Evolutionary conservation across 176 grass and related monocot genomes (phyloP), one percentile per base, ranked within the genome.

Genomic region (Melocanna baccifera): DNA sequence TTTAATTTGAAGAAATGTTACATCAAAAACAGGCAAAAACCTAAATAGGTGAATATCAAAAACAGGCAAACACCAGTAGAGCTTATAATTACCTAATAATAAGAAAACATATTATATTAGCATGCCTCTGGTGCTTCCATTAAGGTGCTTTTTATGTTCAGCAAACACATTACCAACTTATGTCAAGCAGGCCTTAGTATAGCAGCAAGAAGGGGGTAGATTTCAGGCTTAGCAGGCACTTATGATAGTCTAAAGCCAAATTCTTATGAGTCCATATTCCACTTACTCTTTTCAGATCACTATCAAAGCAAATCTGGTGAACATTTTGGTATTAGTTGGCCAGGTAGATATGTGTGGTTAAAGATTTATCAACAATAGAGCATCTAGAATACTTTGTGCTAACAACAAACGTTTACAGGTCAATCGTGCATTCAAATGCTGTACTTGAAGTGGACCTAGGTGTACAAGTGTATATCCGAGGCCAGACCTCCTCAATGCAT

Each of bases 391-490:
- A n/a, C n/a, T n/a, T n/a, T 42, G 45, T 47, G 45, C 12, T 47
- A 0, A 14, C 43, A 45, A 45, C 3, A 45, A 45, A 45, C 45
- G 4, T 47, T 47, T 47, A 50, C 48, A 50, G 15, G 14, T 5
- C 0, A 53, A 53, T 20, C 18, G 51, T 53, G 51, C 15, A 53
- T 20, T 53, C 51, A 1, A 52, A 86, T 46, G 72, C 1, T 45
- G 3, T 91, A 98, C 95, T 91, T 90, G 89, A 16, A 98, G 63
- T 5, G 96, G 96, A 83, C 96, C 96, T 10, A 86, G 93, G 10
- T 89, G 93, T 73, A 98, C 71, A 72, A 95, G 90, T 83, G 93
- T 95, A 86, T 98, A 98, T 45, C 93, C 91, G 75, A 98, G 96
- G 74, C 96, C 96, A 65, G 96, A 98, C 73, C 92, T 91, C 87